Conservation (phyloP, 805 yeast genomes). For the Clavispora santaluciae region DNA sequence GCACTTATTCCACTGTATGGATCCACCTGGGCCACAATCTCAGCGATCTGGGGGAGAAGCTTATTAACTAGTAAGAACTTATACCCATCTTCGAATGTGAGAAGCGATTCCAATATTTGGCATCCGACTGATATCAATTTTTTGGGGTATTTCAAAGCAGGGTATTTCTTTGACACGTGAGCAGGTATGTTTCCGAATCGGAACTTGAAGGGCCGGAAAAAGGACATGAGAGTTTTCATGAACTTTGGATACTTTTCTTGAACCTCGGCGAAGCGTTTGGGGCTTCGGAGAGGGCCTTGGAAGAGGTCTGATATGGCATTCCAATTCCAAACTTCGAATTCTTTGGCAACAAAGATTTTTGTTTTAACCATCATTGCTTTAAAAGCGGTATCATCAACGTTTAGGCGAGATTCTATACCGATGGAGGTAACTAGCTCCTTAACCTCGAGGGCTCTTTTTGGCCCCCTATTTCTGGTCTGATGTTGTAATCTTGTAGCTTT, state of each 20-base stretch:
- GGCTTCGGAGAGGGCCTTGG: constrained; percentile 76
- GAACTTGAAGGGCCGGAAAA: constrained; percentile 86
- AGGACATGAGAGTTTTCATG: constrained; percentile 76
- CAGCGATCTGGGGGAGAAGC: constrained; percentile 81
- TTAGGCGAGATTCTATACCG: constrained; percentile 18
- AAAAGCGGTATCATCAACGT: constrained; percentile 60
- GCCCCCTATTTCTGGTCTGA: background rate
- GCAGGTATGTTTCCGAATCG: constrained; percentile 47
- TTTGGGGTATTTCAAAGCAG: constrained; percentile 40
- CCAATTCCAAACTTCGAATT: constrained; percentile 87
- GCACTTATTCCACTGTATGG: constrained; percentile 73
- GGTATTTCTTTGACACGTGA: constrained; percentile 7
- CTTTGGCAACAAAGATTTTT: constrained; percentile 71
- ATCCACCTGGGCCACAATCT: constrained; percentile 80
- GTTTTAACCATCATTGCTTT: constrained; percentile 63
- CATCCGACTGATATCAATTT: constrained; percentile 71
- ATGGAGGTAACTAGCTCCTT: constrained; percentile 18
- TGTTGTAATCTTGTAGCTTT: constrained; percentile 9
- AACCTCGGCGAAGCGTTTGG: constrained; percentile 70
- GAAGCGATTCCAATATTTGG: constrained; percentile 61
- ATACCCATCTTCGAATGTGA: constrained; percentile 62
- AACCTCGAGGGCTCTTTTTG: constrained; percentile 13
- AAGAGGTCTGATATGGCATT: constrained; percentile 62
- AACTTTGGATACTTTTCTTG: constrained; percentile 73
- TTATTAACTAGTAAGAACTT: constrained; percentile 66